These are phyloP conservation scores for Erodium maritimum DNA, from an alignment of 345 rosid genomes.

Conservation along the genomic window DNA sequence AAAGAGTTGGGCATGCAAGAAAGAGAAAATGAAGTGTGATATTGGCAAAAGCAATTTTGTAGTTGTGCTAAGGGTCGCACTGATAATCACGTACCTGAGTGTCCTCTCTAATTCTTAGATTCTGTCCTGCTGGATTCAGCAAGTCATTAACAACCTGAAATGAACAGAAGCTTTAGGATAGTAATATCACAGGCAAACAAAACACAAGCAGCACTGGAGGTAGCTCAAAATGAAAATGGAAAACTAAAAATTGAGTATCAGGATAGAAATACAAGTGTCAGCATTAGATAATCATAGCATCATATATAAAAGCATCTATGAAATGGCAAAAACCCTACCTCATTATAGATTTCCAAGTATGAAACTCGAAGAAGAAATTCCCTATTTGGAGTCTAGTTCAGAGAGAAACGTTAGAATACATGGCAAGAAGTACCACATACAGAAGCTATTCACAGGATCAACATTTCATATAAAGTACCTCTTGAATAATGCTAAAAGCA, in stretches of 20 bases:
- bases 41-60: neutral
- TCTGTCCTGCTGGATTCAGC: slow-evolving; percentile 93
- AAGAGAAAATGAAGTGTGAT: too few relatives aligned
- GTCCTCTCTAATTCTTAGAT: slow-evolving; percentile 95
- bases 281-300: slow-evolving; percentile 4
- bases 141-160: slow-evolving; percentile 93
- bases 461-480: slow-evolving; percentile 39
- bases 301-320: neutral
- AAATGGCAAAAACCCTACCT: slow-evolving; percentile 43
- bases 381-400: slow-evolving; percentile 70
- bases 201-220: neutral
- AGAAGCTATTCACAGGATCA: slow-evolving; percentile 1
- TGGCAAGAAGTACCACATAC: slow-evolving; percentile 6
- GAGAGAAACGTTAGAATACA: slow-evolving; percentile 11
- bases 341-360: slow-evolving; percentile 93
- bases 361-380: slow-evolving; percentile 97
- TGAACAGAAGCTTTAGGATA: slow-evolving; percentile 14
- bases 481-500: slow-evolving; percentile 94
- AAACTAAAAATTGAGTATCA: neutral
- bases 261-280: neutral
- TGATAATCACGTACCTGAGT: slow-evolving; percentile 49
- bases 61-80: neutral
- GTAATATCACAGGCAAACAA: slow-evolving; percentile 4
- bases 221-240: neutral
- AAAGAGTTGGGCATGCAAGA: neutral